Conservation (phyloP, 441 rosid species). For the Jatropha multifida region DNA sequence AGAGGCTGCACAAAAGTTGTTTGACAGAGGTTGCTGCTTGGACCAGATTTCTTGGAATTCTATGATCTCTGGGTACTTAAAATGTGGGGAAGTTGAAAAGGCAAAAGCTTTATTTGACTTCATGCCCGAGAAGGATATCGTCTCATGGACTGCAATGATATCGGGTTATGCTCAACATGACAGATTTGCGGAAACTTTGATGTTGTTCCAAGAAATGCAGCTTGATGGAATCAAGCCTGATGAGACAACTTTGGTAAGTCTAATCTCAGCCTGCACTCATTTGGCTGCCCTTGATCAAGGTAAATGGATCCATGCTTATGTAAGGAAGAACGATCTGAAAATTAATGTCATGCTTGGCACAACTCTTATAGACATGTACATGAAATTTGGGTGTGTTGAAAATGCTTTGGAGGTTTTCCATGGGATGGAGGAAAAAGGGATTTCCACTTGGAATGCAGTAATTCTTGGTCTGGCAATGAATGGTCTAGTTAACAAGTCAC, state of each 20-base stretch:
- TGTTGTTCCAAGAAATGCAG: conserved; percentile 52
- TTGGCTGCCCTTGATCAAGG: conserved; percentile 56
- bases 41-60: conserved; percentile 66
- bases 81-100: conserved; percentile 42
- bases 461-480: conserved; percentile 61
- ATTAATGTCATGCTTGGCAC: conserved; percentile 53
- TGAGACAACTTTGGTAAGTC: conserved; percentile 45
- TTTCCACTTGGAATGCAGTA: conserved; percentile 61
- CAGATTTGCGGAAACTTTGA: conserved; percentile 40
- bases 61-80: conserved; percentile 55
- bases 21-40: conserved; percentile 32
- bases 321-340: conserved; percentile 37
- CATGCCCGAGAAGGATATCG: conserved; percentile 49
- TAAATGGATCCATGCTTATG: conserved; percentile 51
- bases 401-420: conserved; percentile 50
- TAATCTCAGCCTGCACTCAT: conserved; percentile 56
- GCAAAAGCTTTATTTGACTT: conserved; percentile 50
- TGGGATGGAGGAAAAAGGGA: conserved; percentile 44
- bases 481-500: conserved; percentile 46
- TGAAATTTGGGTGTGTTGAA: conserved; percentile 57
- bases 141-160: conserved; percentile 61
- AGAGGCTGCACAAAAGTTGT: conserved; percentile 42
- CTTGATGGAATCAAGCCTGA: conserved; percentile 45
- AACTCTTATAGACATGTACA: conserved; percentile 57
- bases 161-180: conserved; percentile 54